Evolutionary conservation across 2,329 filamentous ascomycete species (phyloP).

Genomic region (Sporothrix globosa): DNA sequence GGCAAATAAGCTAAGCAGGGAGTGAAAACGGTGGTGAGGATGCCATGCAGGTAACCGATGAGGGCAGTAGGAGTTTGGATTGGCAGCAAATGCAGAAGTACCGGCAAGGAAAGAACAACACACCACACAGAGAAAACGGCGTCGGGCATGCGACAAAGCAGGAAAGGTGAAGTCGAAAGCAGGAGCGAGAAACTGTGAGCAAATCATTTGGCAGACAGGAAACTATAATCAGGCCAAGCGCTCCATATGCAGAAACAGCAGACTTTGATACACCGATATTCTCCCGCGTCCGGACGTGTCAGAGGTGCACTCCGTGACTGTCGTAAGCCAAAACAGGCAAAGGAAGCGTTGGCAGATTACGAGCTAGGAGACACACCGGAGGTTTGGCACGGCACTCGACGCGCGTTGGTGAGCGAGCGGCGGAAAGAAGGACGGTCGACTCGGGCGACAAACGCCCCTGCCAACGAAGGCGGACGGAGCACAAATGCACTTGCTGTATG

Average conservation of each 20-base stretch:
- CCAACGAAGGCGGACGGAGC: neutral
- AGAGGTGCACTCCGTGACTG: neutral
- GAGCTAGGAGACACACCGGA: neutral
- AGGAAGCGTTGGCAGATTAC: conserved; percentile 13
- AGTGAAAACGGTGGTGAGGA: conserved; percentile 22
- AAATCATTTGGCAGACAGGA: neutral
- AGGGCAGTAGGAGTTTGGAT: conserved; percentile 5
- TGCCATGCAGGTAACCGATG: conserved; percentile 4
- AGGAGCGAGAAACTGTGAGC: neutral
- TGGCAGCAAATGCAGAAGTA: conserved; percentile 2
- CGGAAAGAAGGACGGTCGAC: neutral
- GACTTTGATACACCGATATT: neutral
- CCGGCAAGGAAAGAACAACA: neutral
- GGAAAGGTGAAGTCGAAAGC: neutral
- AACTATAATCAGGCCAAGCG: neutral
- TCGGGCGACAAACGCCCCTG: conserved; percentile 8
- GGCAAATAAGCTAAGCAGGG: conserved; percentile 24
- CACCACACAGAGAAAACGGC: conserved; percentile 12
- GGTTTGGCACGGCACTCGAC: conserved; percentile 5
- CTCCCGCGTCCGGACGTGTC: conserved; percentile 12
- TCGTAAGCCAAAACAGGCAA: conserved; percentile 6
- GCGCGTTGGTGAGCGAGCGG: neutral
- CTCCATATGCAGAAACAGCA: conserved; percentile 4
- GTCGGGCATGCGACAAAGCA: conserved; percentile 1
- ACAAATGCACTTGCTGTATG: neutral